Base-by-base conservation (phyloP, 2,329 filamentous ascomycete species). In the Xenoacremonium recifei region DNA sequence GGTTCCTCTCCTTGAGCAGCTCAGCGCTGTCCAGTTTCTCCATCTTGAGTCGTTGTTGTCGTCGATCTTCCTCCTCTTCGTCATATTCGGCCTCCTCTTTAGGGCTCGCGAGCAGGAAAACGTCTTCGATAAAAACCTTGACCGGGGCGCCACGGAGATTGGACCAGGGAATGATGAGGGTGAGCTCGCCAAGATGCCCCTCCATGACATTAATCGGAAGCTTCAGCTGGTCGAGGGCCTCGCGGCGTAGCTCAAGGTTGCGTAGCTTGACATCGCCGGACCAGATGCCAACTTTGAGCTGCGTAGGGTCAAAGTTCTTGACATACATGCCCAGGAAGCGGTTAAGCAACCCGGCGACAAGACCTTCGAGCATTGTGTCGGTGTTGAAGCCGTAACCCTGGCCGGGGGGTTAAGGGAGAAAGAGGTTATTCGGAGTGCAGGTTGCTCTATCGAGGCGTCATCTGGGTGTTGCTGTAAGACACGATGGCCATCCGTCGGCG, bases 271-370 rank as follows among this genome's bases (percentile, higher is more conserved):
- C 93, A 72, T 99, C 93, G 58, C 95, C 93, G 17, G 89, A 95
- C 93, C 92, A 99, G 60, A 99, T 99, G 50, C 95, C 93, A 50
- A 99, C 91, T 65, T 99, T 99, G 53, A 99, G 79, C 73, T 99
- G 93, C 60, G 89, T 87, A 40, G 93, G 89, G 68, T 99, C 93
- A 66, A 99, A 99, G 71, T 99, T 97, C 79, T 95, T 91, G 69
- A 99, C 92, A 69, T 99, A 99, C 87, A 97, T 96, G 78, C 93
- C 95, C 81, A 99, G 73, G 71, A 99, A 97, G 75, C 95, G 87
- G 75, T 99, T 99, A 59, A 99, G 85, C 75, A 99, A 78, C 70
- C 92, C 95, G 59, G 93, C 90, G 51, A 97, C 93, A 57, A 99
- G 79, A 56, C 91, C 89, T 79, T 99, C 93, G 72, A 99, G 82